Conservation (phyloP, 1,284 basidiomycete species). For the Puccinia coronata region DNA sequence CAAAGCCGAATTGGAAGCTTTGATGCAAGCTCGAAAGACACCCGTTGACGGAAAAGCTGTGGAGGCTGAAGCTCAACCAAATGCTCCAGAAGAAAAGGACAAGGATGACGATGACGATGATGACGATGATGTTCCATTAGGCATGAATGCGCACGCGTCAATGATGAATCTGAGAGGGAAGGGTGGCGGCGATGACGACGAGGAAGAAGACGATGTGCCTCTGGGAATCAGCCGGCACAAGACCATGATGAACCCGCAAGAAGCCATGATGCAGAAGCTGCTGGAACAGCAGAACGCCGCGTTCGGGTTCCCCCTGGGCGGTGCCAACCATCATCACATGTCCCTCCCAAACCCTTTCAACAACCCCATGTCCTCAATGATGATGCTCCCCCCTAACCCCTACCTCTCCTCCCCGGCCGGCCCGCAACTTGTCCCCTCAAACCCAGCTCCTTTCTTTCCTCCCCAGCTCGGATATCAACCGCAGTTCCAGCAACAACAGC, state of each 20-base stretch:
- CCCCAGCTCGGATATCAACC: background rate
- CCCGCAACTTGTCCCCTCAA: background rate
- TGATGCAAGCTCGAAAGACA: background rate
- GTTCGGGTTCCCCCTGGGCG: background rate
- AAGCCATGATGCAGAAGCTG: slow-evolving; percentile 3
- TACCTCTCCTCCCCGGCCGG: background rate
- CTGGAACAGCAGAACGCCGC: slow-evolving; percentile 17
- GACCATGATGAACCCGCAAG: slow-evolving; percentile 1
- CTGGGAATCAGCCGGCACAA: background rate
- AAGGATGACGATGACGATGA: no score
- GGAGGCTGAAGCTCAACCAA: background rate
- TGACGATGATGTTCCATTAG: slow-evolving; percentile 43
- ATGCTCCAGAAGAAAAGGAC: background rate
- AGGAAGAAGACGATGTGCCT: slow-evolving; percentile 32
- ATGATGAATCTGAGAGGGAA: background rate
- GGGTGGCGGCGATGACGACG: background rate
- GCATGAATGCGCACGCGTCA: slow-evolving; percentile 17
- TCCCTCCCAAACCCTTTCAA: background rate
- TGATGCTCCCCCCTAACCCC: background rate
- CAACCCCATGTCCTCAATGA: background rate
- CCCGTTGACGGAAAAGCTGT: background rate
- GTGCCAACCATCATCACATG: background rate
- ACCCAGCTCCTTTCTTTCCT: background rate
- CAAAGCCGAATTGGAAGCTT: slow-evolving; percentile 16
- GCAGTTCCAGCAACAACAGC: background rate